phyloP scores from a whole-genome alignment of 2,329 filamentous ascomycete species.

The Leptographium lundbergii region DNA sequence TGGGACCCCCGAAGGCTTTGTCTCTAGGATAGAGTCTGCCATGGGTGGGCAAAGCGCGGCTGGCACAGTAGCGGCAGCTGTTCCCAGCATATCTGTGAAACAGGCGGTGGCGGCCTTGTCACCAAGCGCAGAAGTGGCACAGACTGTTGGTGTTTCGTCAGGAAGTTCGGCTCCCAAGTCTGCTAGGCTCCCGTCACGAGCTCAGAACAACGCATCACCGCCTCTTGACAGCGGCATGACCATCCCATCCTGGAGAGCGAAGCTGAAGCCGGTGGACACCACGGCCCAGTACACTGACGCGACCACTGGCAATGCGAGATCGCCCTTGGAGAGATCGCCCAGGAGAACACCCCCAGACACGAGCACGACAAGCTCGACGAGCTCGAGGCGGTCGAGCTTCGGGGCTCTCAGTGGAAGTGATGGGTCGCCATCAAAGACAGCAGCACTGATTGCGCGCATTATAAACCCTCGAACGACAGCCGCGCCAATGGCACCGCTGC shows the following conservation, averaged over 20 bases:
- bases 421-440: constrained; percentile 9
- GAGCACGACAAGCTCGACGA: background rate
- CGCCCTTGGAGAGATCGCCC: background rate
- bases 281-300: background rate
- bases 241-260: background rate
- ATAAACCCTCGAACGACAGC: constrained; percentile 3
- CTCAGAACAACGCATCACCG: background rate
- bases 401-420: background rate
- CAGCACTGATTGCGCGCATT: constrained; percentile 9
- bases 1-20: background rate
- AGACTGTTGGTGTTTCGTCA: background rate
- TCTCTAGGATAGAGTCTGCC: background rate
- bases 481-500: background rate
- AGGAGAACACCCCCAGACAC: background rate
- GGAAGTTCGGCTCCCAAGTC: no score
- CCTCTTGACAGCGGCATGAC: background rate
- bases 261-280: background rate
- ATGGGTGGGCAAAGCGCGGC: background rate
- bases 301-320: background rate
- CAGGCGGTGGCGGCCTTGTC: background rate
- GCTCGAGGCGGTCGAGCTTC: background rate
- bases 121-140: background rate
- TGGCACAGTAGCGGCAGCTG: no score
- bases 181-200: no score
- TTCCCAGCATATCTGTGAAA: background rate